Conservation (phyloP, 2,329 filamentous ascomycete species). For the Apiospora arundinis region DNA sequence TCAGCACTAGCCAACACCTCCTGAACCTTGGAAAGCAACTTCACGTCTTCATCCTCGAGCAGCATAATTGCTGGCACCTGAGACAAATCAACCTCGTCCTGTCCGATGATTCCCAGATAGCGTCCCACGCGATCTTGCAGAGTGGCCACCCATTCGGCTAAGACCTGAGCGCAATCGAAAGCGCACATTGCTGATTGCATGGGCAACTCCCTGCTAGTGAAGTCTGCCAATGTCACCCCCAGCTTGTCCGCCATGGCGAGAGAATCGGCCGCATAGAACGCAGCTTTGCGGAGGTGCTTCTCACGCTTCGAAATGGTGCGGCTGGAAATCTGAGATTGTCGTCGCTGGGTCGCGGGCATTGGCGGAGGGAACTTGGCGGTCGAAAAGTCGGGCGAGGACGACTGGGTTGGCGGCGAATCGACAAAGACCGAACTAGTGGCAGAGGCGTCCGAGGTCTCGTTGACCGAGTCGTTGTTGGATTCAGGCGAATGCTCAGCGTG, state of each 20-base stretch:
- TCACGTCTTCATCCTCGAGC: slow-evolving; percentile 88
- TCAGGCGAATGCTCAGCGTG: slow-evolving; percentile 70
- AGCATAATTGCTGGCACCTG: slow-evolving; percentile 89
- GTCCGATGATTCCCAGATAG: slow-evolving; percentile 85
- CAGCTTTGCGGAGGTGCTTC: slow-evolving; percentile 89
- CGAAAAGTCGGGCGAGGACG: slow-evolving; percentile 55
- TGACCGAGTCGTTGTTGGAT: slow-evolving; percentile 53
- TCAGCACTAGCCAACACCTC: slow-evolving; percentile 80
- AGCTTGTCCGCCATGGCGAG: slow-evolving; percentile 87
- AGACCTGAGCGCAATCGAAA: slow-evolving; percentile 91
- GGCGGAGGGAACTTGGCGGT: slow-evolving; percentile 44
- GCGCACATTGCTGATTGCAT: slow-evolving; percentile 91
- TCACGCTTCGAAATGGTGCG: slow-evolving; percentile 74
- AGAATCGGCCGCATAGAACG: slow-evolving; percentile 92
- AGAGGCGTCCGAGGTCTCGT: slow-evolving; percentile 55
- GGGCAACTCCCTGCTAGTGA: slow-evolving; percentile 82
- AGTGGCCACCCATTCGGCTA: slow-evolving; percentile 92
- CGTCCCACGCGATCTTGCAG: slow-evolving; percentile 93
- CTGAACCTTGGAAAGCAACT: slow-evolving; percentile 81
- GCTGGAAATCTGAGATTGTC: slow-evolving; percentile 40
- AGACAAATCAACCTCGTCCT: slow-evolving; percentile 77
- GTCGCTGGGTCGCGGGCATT: slow-evolving; percentile 30
- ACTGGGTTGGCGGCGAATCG: slow-evolving; percentile 59
- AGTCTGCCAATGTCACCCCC: slow-evolving; percentile 84
- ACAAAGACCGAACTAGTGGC: slow-evolving; percentile 53